Evolutionary conservation across 805 yeast species (phyloP).

Genomic region (Cyberlindnera mississippiensis): DNA sequence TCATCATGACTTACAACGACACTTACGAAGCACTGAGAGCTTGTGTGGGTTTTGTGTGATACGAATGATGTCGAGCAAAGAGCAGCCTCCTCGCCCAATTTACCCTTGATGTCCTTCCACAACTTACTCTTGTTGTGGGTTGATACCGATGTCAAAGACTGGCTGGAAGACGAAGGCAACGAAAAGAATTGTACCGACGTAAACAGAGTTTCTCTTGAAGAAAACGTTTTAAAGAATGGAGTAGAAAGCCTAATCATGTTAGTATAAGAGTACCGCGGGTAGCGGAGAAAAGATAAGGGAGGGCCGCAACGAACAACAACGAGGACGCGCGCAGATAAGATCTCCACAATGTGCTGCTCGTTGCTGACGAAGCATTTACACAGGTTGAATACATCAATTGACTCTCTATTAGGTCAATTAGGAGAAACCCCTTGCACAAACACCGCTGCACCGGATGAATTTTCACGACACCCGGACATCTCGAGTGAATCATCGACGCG

Average conservation of each 20-base stretch:
- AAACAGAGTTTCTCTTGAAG: conserved; percentile 88
- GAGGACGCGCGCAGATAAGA: neutral
- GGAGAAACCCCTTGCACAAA: conserved; percentile 4
- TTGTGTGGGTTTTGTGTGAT: conserved; percentile 4
- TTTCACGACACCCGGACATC: conserved; percentile 1
- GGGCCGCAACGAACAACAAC: neutral
- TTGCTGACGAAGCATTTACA: too few relatives aligned
- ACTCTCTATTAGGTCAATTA: too few relatives aligned
- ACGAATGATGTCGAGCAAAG: neutral
- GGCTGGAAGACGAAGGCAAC: conserved; percentile 86
- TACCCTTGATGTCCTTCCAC: conserved; percentile 75
- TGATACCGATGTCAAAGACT: conserved; percentile 62
- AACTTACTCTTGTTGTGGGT: conserved; percentile 80
- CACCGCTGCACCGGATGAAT: too few relatives aligned
- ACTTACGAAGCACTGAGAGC: too few relatives aligned
- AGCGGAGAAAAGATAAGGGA: too few relatives aligned
- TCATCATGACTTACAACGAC: conserved; percentile 21
- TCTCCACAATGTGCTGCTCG: neutral
- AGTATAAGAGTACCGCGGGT: too few relatives aligned
- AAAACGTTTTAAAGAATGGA: conserved; percentile 58
- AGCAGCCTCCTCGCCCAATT: conserved; percentile 49
- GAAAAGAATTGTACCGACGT: conserved; percentile 76
- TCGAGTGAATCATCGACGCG: neutral
- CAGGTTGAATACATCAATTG: too few relatives aligned
- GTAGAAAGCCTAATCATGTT: conserved; percentile 32